A percentile compares a stretch with the other conserved stretches of the same genome.
Conservation (phyloP, 805 yeast genomes). For the Danielozyma ontarioensis region DNA sequence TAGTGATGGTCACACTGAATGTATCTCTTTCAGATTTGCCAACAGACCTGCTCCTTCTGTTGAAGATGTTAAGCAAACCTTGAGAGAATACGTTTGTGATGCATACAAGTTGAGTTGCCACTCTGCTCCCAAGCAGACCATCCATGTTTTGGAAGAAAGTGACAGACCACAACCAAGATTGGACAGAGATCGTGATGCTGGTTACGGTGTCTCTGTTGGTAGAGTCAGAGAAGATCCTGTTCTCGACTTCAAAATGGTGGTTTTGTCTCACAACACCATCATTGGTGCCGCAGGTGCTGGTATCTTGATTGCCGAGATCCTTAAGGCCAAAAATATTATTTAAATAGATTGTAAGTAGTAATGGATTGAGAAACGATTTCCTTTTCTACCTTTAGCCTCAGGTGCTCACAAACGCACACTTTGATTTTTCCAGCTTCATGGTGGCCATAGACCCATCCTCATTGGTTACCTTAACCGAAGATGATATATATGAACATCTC, state of each 20-base stretch:
- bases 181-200: constrained; percentile 92
- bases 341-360: constrained; percentile 23
- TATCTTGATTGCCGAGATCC: constrained; percentile 86
- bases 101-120: constrained; percentile 75
- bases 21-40: constrained; percentile 81
- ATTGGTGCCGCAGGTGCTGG: constrained; percentile 99
- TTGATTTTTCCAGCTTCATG: too few relatives aligned
- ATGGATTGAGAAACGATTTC: not conserved
- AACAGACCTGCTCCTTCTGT: constrained; percentile 80
- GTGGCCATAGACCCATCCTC: too few relatives aligned
- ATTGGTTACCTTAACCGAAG: constrained; percentile 17
- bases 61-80: constrained; percentile 67
- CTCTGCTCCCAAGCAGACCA: constrained; percentile 90
- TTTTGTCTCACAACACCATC: constrained; percentile 93
- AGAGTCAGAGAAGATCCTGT: constrained; percentile 91
- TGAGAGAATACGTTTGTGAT: constrained; percentile 76
- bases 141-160: constrained; percentile 83
- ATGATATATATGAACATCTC: constrained; percentile 25
- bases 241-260: constrained; percentile 92
- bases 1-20: constrained; percentile 96
- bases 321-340: constrained; percentile 70
- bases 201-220: constrained; percentile 93
- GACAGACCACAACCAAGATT: constrained; percentile 98
- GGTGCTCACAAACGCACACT: not conserved
- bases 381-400: too few relatives aligned